Conservation (phyloP, 371 early-diverging fungal species). For the Mucor piriformis region DNA sequence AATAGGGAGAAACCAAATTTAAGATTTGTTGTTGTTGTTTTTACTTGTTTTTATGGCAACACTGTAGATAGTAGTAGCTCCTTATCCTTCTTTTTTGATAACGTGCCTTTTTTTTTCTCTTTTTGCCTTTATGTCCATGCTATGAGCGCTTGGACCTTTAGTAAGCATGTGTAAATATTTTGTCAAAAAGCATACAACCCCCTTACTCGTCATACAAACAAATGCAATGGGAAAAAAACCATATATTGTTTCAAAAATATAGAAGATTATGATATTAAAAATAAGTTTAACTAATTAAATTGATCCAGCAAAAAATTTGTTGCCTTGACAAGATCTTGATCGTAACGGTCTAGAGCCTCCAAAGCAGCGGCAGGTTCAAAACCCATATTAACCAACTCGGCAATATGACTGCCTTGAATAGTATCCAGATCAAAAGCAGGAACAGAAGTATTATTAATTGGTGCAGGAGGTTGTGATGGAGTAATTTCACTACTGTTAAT, state of each 20-base stretch:
- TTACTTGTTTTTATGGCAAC: conserved; percentile 4
- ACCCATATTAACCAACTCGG: conserved; percentile 65
- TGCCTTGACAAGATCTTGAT: conserved; percentile 72
- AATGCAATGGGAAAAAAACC: neutral
- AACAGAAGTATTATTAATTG: neutral
- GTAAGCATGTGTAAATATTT: neutral
- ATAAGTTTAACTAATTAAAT: conserved; percentile 3
- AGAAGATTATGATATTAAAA: neutral
- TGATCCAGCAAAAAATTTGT: conserved; percentile 70
- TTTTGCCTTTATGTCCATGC: neutral
- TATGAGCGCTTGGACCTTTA: conserved; percentile 19
- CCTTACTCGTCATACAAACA: neutral
- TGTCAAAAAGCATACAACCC: conserved; percentile 6
- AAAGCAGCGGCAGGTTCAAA: conserved; percentile 64
- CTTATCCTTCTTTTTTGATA: conserved; percentile 10
- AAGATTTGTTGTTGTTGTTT: conserved; percentile 10
- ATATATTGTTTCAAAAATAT: neutral
- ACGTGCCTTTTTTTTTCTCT: conserved; percentile 9
- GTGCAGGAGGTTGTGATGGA: neutral
- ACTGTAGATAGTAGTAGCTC: neutral
- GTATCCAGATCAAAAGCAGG: conserved; percentile 17
- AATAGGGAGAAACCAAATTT: neutral
- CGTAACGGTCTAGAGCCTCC: conserved; percentile 67
- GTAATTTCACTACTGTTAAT: neutral
- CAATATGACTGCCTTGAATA: conserved; percentile 39